Conservation (phyloP, 148 eudicot genomes). For the Selenicereus undatus region DNA sequence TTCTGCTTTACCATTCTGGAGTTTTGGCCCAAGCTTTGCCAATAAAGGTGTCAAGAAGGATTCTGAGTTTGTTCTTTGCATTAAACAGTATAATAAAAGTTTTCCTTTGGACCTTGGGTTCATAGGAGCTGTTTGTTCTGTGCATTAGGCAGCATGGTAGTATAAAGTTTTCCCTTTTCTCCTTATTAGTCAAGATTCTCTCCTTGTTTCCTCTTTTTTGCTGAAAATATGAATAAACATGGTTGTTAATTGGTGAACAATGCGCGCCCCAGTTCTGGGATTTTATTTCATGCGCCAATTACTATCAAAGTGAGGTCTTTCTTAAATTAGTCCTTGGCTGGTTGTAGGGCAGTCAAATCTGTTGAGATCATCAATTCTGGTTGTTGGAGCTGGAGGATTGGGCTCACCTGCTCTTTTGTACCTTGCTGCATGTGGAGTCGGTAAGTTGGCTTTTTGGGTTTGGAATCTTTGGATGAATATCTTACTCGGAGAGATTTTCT, state of each 20-base stretch:
- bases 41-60: no score
- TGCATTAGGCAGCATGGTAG: no score
- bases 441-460: conserved; percentile 33
- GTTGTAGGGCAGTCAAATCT: conserved; percentile 69
- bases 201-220: no score
- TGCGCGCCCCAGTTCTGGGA: background rate
- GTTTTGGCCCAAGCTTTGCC: no score
- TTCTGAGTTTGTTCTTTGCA: no score
- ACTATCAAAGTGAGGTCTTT: background rate
- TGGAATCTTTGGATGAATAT: background rate
- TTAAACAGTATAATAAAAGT: no score
- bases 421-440: conserved; percentile 94
- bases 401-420: conserved; percentile 95
- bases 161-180: no score
- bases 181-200: no score
- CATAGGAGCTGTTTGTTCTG: no score
- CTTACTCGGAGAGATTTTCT: background rate
- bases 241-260: background rate
- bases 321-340: conserved; percentile 20
- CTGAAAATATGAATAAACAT: background rate
- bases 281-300: background rate
- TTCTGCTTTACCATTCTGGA: no score
- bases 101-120: no score
- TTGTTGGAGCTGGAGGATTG: conserved; percentile 97
- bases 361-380: conserved; percentile 74